Percentiles rank a stretch among this genome's conserved stretches.
Evolutionary conservation across 345 rosid species (phyloP).

Genomic region (Balakata baccata): DNA sequence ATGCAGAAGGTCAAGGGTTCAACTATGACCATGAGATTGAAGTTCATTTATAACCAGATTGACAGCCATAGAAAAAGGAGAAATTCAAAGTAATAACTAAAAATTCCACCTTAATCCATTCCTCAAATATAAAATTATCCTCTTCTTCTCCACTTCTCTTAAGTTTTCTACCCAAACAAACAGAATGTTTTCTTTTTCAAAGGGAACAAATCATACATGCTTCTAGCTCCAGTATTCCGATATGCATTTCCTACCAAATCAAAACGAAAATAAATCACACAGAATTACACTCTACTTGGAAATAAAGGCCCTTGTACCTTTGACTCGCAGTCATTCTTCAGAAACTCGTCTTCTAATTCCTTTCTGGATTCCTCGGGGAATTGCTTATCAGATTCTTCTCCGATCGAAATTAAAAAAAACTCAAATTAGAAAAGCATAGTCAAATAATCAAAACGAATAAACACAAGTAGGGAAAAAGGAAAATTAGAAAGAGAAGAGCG

Average conservation of each 20-base stretch:
- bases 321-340: constrained; percentile 36
- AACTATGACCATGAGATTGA: background rate
- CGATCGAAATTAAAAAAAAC: constrained; percentile 6
- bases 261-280: background rate
- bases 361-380: constrained; percentile 26
- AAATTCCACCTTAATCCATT: constrained; percentile 4
- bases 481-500: constrained; percentile 11
- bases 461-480: background rate
- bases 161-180: constrained; percentile 23
- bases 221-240: background rate
- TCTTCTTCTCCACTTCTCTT: background rate
- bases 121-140: background rate
- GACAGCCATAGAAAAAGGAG: background rate
- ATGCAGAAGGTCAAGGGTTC: too few relatives aligned
- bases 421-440: background rate
- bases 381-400: constrained; percentile 52
- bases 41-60: background rate
- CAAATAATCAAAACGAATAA: background rate
- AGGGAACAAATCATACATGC: too few relatives aligned
- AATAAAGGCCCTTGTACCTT: constrained; percentile 36
- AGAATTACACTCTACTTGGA: background rate
- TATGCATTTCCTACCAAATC: background rate
- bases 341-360: constrained; percentile 18
- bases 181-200: background rate
- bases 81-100: background rate